Conservation (phyloP, 768 basidiomycete genomes). For the Dictyophora rubrovolvata region DNA sequence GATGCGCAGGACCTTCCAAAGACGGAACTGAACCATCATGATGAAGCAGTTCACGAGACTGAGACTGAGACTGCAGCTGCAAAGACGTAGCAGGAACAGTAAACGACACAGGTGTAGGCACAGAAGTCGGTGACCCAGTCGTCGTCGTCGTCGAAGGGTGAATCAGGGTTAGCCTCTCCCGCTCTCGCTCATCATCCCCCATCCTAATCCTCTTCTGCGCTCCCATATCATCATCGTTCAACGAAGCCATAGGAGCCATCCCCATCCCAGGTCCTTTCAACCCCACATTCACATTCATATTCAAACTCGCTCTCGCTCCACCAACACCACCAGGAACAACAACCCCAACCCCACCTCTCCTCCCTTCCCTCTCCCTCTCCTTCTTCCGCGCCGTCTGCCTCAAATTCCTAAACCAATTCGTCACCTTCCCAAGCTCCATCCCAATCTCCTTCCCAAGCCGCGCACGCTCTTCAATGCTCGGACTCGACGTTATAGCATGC, state of each 20-base stretch:
- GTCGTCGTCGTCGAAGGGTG: not conserved
- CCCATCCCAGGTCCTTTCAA: too few relatives aligned
- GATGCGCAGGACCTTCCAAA: too few relatives aligned
- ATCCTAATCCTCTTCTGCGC: not conserved
- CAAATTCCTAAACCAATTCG: conserved; percentile 82
- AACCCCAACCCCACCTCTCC: conserved; percentile 34
- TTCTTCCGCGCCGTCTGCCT: conserved; percentile 62
- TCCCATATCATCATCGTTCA: too few relatives aligned
- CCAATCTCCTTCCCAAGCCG: conserved; percentile 67
- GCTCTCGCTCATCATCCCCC: not conserved
- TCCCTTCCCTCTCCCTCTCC: conserved; percentile 47
- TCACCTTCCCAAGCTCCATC: conserved; percentile 79
- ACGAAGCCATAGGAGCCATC: too few relatives aligned
- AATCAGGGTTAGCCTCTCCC: not conserved
- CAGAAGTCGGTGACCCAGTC: not conserved
- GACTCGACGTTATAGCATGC: conserved; percentile 56
- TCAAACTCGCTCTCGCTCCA: not conserved
- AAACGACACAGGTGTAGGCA: not conserved
- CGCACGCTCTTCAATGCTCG: conserved; percentile 71
- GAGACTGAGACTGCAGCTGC: not conserved
- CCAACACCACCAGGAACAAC: not conserved
- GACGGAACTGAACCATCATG: too few relatives aligned
- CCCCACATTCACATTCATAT: not conserved
- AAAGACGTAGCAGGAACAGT: not conserved
- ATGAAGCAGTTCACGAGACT: too few relatives aligned